Conservation (phyloP, 164 flowering plant species). For the Chimonanthus salicifolius region DNA sequence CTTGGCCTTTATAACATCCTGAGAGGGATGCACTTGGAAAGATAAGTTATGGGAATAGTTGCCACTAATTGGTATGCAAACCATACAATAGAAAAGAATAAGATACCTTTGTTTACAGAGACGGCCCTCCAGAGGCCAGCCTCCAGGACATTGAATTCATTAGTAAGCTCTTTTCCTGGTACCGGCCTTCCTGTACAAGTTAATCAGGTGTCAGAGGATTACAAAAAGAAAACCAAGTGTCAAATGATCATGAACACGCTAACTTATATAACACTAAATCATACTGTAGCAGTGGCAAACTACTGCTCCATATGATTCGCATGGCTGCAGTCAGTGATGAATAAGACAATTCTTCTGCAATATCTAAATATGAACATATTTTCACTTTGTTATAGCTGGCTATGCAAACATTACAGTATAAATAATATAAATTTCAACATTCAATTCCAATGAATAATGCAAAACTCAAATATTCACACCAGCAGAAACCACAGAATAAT, state of each 20-base stretch:
- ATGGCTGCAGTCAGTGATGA: too few species aligned
- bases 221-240: too few species aligned
- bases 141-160: conserved; percentile 81
- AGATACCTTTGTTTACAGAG: conserved; percentile 66
- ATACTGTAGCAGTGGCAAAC: neutral
- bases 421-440: too few species aligned
- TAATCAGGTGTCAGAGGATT: neutral
- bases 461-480: too few species aligned
- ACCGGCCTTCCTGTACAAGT: conserved; percentile 67
- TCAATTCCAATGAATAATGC: too few species aligned
- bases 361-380: too few species aligned
- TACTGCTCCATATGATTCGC: too few species aligned
- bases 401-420: too few species aligned
- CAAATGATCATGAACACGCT: too few species aligned
- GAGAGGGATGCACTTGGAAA: conserved; percentile 4
- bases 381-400: too few species aligned
- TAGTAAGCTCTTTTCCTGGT: conserved; percentile 76
- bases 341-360: too few species aligned
- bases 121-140: conserved; percentile 84
- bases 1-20: conserved; percentile 96
- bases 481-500: too few species aligned
- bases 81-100: neutral
- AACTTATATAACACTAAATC: neutral
- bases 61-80: neutral
- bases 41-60: neutral